Conservation (phyloP, 106 monocot species). For the Iris macrosiphon region DNA sequence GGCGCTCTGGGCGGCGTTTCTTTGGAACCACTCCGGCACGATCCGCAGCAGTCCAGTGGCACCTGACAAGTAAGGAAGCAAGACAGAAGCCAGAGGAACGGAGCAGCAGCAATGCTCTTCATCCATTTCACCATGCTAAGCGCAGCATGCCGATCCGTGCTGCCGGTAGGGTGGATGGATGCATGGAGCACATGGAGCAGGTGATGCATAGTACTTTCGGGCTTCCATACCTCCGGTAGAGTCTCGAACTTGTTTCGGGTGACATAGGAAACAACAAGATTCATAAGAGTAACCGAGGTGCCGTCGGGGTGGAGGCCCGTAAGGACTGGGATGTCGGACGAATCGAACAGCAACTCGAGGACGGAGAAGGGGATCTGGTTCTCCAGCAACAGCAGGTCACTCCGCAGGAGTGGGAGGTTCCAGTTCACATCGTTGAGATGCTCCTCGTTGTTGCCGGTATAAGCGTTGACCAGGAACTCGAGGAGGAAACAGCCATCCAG, state of each 20-base stretch:
- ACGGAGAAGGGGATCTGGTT: conserved; percentile 1
- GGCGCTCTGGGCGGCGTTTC: no score
- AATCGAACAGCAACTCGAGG: neutral
- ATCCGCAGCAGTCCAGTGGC: no score
- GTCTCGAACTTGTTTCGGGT: neutral
- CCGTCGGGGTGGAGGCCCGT: neutral
- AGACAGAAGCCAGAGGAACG: neutral
- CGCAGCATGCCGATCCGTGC: neutral
- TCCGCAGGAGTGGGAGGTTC: neutral
- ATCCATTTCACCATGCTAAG: neutral
- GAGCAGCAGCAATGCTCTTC: neutral
- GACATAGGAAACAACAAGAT: neutral
- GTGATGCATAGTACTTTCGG: neutral
- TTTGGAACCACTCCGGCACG: neutral
- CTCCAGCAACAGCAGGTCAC: conserved; percentile 19
- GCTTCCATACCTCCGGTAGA: neutral
- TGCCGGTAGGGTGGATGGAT: neutral
- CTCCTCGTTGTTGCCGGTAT: no score
- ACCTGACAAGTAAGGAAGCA: neutral
- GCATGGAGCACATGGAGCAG: neutral
- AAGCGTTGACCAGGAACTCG: conserved; percentile 1
- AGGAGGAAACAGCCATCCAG: neutral
- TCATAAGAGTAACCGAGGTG: neutral
- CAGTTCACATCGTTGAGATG: neutral
- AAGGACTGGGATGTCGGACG: neutral